phyloP scores from a whole-genome alignment of 179 eudicot species.

The Drosera spatulata region DNA sequence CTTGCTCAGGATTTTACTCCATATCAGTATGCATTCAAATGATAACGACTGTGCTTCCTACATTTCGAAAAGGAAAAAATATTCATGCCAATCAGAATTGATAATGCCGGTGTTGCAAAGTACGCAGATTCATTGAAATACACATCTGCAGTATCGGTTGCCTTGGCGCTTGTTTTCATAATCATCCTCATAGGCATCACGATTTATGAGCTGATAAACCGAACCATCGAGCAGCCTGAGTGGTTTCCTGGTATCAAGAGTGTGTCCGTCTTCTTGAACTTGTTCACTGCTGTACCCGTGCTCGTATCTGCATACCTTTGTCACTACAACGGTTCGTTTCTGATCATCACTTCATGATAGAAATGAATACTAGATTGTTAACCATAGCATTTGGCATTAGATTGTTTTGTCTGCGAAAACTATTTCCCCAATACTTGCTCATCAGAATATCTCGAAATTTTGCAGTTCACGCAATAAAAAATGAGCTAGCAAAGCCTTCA shows the following conservation, averaged over 20 bases:
- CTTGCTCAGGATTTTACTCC: no score
- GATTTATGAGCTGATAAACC: conserved; percentile 24
- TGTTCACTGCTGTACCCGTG: conserved; percentile 39
- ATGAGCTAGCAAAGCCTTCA: conserved; percentile 48
- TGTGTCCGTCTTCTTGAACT: conserved; percentile 22
- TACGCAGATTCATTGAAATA: conserved; percentile 30
- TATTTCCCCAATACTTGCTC: neutral
- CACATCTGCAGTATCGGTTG: conserved; percentile 38
- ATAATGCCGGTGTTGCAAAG: neutral
- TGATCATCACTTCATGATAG: neutral
- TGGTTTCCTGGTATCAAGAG: conserved; percentile 25
- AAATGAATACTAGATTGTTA: neutral
- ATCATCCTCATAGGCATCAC: conserved; percentile 26
- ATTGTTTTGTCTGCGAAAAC: neutral
- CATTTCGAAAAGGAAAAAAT: neutral
- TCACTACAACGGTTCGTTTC: conserved; percentile 23
- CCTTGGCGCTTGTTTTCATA: conserved; percentile 31
- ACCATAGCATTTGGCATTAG: neutral
- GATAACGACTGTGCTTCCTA: neutral
- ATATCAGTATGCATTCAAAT: neutral
- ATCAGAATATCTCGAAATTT: neutral
- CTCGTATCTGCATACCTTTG: conserved; percentile 37
- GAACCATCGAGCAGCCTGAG: conserved; percentile 21
- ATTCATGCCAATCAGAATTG: neutral
- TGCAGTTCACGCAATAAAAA: conserved; percentile 58